These are phyloP conservation scores for Phytophthora palmivora DNA, from an alignment of 352 stramenopile genomes.

Conservation along the genomic window DNA sequence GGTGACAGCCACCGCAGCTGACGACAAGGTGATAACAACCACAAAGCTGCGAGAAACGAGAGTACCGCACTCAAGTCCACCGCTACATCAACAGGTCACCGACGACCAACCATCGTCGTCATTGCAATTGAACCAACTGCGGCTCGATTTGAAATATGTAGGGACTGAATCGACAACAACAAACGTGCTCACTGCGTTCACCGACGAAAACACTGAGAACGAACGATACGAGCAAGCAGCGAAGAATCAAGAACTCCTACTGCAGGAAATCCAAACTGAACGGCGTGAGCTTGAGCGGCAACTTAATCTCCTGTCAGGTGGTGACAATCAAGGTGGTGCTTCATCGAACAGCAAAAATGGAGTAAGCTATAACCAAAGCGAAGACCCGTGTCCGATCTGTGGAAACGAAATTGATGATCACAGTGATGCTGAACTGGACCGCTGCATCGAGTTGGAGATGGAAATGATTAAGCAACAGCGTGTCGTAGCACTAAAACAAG, in stretches of 20 bases:
- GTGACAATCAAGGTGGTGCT: slow-evolving; percentile 15
- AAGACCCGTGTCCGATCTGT: slow-evolving; percentile 66
- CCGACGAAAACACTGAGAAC: slow-evolving; percentile 22
- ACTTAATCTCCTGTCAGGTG: slow-evolving; percentile 36
- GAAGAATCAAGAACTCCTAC: slow-evolving; percentile 28
- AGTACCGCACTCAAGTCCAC: slow-evolving; percentile 1
- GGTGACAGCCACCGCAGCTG: not conserved
- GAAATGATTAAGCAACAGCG: slow-evolving; percentile 22
- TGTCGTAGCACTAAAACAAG: not conserved
- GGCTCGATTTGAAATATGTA: slow-evolving; percentile 37
- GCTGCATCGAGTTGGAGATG: slow-evolving; percentile 65
- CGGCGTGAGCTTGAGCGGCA: slow-evolving; percentile 53
- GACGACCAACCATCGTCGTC: slow-evolving; percentile 18
- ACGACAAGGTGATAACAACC: slow-evolving; percentile 2
- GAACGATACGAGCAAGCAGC: slow-evolving; percentile 24
- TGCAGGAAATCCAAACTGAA: slow-evolving; percentile 51
- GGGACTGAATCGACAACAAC: slow-evolving; percentile 1
- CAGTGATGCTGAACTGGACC: slow-evolving; percentile 60
- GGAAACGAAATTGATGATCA: slow-evolving; percentile 61
- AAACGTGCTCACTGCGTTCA: slow-evolving; percentile 27
- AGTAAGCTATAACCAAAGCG: not conserved
- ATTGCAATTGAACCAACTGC: slow-evolving; percentile 42
- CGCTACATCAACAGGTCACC: not conserved
- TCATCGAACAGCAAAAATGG: slow-evolving; percentile 2
- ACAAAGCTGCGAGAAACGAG: slow-evolving; percentile 6